Evolutionary conservation across 2,329 filamentous ascomycete genomes (phyloP).

Genomic region (Apiospora kogelbergensis): DNA sequence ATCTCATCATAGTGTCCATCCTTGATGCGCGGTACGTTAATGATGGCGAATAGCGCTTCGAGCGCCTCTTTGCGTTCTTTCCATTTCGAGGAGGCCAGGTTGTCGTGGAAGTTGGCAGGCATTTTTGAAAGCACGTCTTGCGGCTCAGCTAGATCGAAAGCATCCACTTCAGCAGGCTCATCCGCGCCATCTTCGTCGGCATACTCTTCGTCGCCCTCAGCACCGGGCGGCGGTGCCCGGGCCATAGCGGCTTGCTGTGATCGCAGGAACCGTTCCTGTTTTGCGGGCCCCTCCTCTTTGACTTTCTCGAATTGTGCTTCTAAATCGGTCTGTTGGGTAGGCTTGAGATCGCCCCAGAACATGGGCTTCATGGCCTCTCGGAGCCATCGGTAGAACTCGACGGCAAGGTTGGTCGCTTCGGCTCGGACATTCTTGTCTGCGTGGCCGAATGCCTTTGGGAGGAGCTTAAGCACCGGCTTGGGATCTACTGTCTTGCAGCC

Average conservation of each 20-base stretch:
- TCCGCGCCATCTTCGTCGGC: conserved; percentile 59
- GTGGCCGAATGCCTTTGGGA: conserved; percentile 91
- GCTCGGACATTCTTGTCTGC: conserved; percentile 98
- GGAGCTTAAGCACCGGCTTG: conserved; percentile 81
- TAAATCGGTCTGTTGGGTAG: conserved; percentile 90
- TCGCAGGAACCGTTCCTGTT: conserved; percentile 84
- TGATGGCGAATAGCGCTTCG: conserved; percentile 71
- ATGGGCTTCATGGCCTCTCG: conserved; percentile 97
- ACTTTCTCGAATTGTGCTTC: conserved; percentile 93
- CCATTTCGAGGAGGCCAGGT: conserved; percentile 90
- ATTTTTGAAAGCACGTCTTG: conserved; percentile 84
- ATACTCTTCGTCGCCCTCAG: conserved; percentile 56
- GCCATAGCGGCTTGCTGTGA: conserved; percentile 86
- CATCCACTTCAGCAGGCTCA: conserved; percentile 73
- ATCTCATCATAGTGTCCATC: conserved; percentile 87
- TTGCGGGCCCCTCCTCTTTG: conserved; percentile 82
- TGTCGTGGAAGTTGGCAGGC: conserved; percentile 78
- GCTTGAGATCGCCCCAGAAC: conserved; percentile 94
- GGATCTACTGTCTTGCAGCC: conserved; percentile 93
- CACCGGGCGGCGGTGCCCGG: conserved; percentile 61
- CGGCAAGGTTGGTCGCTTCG: conserved; percentile 85
- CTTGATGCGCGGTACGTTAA: conserved; percentile 89
- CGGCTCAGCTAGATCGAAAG: conserved; percentile 79
- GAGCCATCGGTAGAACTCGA: conserved; percentile 96
- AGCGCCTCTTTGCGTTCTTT: conserved; percentile 96